These are phyloP conservation scores for Tephrocybe sp. DNA, from an alignment of 768 basidiomycete genomes.

Conservation along the genomic window DNA sequence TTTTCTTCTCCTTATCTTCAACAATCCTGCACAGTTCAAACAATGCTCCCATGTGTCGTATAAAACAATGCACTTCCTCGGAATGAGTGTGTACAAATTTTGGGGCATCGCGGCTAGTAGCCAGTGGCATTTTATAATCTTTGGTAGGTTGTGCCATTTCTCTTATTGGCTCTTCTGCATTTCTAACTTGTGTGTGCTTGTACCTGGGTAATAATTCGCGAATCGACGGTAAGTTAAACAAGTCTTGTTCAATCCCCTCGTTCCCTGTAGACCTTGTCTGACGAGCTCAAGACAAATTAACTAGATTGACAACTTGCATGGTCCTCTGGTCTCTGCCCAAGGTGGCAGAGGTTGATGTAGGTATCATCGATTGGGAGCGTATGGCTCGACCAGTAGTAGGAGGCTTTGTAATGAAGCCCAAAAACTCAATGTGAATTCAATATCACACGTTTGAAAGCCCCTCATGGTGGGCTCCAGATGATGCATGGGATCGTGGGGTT, in stretches of 20 bases:
- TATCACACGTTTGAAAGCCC: not conserved
- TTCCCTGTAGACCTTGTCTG: not conserved
- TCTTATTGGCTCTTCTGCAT: not conserved
- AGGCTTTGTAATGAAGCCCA: not conserved
- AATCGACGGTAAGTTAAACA: not conserved
- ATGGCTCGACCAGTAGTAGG: not conserved
- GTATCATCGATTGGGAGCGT: not conserved
- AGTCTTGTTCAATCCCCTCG: not conserved
- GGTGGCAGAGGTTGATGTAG: no score
- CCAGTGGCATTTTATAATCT: not conserved
- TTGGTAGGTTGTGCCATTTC: not conserved
- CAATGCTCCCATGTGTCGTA: not conserved
- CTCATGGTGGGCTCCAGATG: not conserved
- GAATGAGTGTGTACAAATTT: not conserved
- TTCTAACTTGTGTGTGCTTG: not conserved
- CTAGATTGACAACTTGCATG: not conserved
- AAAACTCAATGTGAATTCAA: not conserved
- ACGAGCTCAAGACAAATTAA: not conserved
- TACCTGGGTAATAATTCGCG: not conserved
- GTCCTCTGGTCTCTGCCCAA: not conserved
- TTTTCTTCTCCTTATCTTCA: not conserved
- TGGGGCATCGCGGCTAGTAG: not conserved
- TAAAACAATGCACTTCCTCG: not conserved
- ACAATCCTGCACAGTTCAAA: not conserved
- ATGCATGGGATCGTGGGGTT: no score